These are phyloP conservation scores for Hypoxylon sp. DNA, from an alignment of 2,329 filamentous ascomycete species.

Conservation along the genomic window DNA sequence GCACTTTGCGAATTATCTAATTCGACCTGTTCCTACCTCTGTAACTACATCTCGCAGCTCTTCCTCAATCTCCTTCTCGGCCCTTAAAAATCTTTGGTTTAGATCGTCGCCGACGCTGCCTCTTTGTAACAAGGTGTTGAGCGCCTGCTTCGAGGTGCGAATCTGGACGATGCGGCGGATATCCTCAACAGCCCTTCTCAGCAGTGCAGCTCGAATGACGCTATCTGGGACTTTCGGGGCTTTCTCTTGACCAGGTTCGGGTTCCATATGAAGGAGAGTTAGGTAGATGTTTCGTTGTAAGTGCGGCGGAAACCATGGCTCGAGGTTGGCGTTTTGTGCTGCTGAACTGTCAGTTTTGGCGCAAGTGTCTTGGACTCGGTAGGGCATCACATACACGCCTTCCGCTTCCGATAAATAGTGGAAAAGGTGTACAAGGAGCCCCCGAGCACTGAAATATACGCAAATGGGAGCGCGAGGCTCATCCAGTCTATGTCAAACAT, in stretches of 20 bases:
- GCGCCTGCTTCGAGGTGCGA: constrained; percentile 88
- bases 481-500: constrained; percentile 81
- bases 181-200: constrained; percentile 92
- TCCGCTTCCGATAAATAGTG: constrained; percentile 91
- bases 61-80: constrained; percentile 98
- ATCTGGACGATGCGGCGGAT: constrained; percentile 93
- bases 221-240: constrained; percentile 81
- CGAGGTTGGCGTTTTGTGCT: constrained; percentile 87
- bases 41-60: constrained; percentile 94
- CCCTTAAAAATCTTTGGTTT: constrained; percentile 91
- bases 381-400: constrained; percentile 74
- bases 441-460: constrained; percentile 89
- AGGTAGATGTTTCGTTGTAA: constrained; percentile 95
- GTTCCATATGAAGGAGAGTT: constrained; percentile 85
- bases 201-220: constrained; percentile 87
- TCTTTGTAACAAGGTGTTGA: constrained; percentile 85
- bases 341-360: constrained; percentile 40
- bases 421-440: constrained; percentile 94
- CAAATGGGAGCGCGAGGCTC: constrained; percentile 86
- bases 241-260: constrained; percentile 75
- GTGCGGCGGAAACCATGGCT: constrained; percentile 94
- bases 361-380: constrained; percentile 14
- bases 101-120: constrained; percentile 96
- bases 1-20: not conserved
- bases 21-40: constrained; percentile 73